A percentile compares a stretch with the other conserved stretches of the same genome.
These are phyloP conservation scores for Hepatocystis sp. DNA, from an alignment of 169 alveolate genomes.

Conservation along the genomic window DNA sequence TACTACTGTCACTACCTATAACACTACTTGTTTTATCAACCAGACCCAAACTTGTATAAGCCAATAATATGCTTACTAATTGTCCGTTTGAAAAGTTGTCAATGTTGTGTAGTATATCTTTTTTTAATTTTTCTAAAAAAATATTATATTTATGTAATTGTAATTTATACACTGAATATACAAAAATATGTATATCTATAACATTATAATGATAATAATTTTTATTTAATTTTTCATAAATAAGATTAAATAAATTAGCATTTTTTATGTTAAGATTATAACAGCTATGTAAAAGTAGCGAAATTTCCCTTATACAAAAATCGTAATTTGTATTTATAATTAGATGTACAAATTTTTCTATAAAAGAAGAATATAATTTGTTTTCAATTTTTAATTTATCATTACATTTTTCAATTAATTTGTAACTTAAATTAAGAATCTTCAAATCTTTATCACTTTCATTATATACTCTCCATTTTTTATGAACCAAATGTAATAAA, in stretches of 20 bases:
- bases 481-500: constrained; percentile 18
- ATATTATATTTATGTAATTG: constrained; percentile 16
- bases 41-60: constrained; percentile 20
- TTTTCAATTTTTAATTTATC: background rate
- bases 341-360: constrained; percentile 24
- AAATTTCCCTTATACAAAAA: constrained; percentile 61
- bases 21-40: background rate
- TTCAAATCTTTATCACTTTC: too few relatives aligned
- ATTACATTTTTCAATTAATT: background rate
- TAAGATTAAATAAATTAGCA: constrained; percentile 10
- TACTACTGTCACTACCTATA: too few relatives aligned
- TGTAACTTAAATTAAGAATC: too few relatives aligned
- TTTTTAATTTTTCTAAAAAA: constrained; percentile 50
- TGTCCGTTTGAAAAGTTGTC: constrained; percentile 39
- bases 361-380: background rate
- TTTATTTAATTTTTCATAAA: constrained; percentile 14
- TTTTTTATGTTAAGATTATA: constrained; percentile 22
- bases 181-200: constrained; percentile 57
- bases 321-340: constrained; percentile 1
- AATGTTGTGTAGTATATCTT: constrained; percentile 38
- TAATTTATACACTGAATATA: constrained; percentile 51
- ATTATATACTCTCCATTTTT: background rate
- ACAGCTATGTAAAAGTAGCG: constrained; percentile 48
- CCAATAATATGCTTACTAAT: constrained; percentile 39
- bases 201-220: constrained; percentile 16